These are phyloP conservation scores for Kluyveromyces marxianus DNA, from an alignment of 1,139 yeast genomes.

Conservation along the genomic window DNA sequence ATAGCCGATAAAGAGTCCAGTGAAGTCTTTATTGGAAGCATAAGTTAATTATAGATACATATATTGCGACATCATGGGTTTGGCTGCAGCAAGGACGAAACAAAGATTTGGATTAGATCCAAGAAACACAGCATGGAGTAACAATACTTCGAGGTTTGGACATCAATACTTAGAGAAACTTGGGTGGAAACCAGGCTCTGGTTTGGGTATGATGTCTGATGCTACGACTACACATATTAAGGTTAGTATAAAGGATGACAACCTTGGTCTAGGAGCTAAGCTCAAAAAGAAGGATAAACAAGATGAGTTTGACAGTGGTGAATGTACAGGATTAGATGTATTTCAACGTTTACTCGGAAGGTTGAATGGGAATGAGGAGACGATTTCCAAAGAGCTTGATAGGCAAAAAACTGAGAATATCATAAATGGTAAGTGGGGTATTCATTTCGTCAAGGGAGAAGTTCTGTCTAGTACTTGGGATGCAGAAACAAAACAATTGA, in stretches of 20 bases:
- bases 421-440: conserved; percentile 76
- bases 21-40: not conserved
- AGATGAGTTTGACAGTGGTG: conserved; percentile 67
- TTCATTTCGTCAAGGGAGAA: conserved; percentile 80
- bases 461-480: conserved; percentile 82
- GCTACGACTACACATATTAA: conserved; percentile 73
- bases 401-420: conserved; percentile 59
- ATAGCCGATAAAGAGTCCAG: not conserved
- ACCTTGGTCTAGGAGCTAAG: conserved; percentile 79
- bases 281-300: conserved; percentile 48
- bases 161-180: conserved; percentile 71
- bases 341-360: conserved; percentile 87
- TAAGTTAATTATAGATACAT: too few species aligned
- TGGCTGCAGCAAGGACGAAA: conserved; percentile 76
- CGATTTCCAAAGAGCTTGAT: conserved; percentile 52
- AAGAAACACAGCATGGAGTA: conserved; percentile 91
- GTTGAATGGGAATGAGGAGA: conserved; percentile 68
- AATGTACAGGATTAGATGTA: conserved; percentile 84
- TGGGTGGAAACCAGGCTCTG: conserved; percentile 92
- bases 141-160: conserved; percentile 77
- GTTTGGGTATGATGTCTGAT: conserved; percentile 66
- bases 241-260: conserved; percentile 74
- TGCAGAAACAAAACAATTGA: conserved; percentile 42
- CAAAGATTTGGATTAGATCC: conserved; percentile 92
- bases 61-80: conserved; percentile 49